Base-by-base conservation (phyloP, 1,139 yeast species). In the Lodderomyces elongisporus region DNA sequence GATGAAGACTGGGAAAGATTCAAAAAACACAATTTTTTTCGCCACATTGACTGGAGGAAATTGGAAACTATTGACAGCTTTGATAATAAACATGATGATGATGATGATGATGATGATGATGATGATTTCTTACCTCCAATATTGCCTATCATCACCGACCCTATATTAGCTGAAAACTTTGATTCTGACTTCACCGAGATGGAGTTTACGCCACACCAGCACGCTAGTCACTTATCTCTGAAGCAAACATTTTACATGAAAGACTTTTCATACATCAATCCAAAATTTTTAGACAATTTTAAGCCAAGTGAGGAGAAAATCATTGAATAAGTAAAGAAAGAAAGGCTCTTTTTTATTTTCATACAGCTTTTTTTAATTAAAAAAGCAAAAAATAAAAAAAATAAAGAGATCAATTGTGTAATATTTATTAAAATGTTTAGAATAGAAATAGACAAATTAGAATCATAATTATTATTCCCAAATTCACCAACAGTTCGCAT, bases 111-210 rank as follows among this genome's bases (percentile, higher is more conserved):
- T 10, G 24, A 15, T 20, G 27, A 73, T 5, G 41, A 44, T 16
- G 14, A 7, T 5, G 54, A 49, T n/a, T 34, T 46, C 3, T 41
- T 62, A 21, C 96, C 97, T 1, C 97, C 98, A 0, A 87, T 91
- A 31, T 66, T 79, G 21, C 97, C 97, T 0, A 61, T 83, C 9
- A 82, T 89, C 33, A 85, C 96, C 1, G 85, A 88, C 49, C 89
- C 94, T 10, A 77, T 73, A 21, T 60, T 85, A 43, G 98, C 98
- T 0, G 97, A 91, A 54, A 91, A 91, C 53, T 91, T 91, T 54
- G 94, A 91, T 48, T 60, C 71, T 14, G 95, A 87, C 46, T 91
- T 89, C 58, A 89, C 97, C 0, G 78, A 74, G n/a, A 77, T 88
- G 85, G 51, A 62, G 2, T 61, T 68, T 42, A 65, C 73, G 1